Base-by-base conservation (phyloP, 805 yeast species). In the Phaffomyces opuntiae region DNA sequence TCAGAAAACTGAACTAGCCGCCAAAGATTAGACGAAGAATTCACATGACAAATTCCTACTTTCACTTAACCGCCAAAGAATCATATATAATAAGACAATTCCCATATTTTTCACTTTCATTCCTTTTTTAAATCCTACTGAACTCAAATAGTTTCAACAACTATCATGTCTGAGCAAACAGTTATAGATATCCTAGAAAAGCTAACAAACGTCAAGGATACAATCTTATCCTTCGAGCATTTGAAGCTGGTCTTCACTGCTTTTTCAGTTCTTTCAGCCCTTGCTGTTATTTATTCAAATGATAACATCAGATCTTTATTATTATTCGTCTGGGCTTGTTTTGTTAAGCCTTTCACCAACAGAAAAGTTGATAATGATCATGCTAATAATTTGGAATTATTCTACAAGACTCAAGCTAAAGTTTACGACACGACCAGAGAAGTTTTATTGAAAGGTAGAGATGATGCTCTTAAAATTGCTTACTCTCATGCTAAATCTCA, bases 321-420 rank as follows among this genome's bases (percentile, higher is more conserved):
- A 2, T 53, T 60, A 5, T 64, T 64, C 40, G 43, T 52, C 37
- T 64, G 65, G 64, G 66, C 66, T 8, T 64, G 69, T 42, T 64
- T 64, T 45, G 42, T 64, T 31, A 64, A 63, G 36, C 68, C 69
- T 7, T 56, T 64, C 37, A 53, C 59, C n/a, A 51, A 54, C 11
- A 47, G 56, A 38, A 59, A 57, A 39, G 57, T 53, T 31, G 58
- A 55, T 38, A 46, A 56, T 24, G 53, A 57, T 44, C 67, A 64
- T 45, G 67, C 61, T 45, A 54, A 50, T 38, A 62, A 63, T 42
- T 42, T 64, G 38, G 95, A 87, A 61, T 66, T 73, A 25, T 86
- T 86, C 60, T 86, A 86, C 66, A 76, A 77, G 55, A 78, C 78
- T 39, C 95, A 87, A 64, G 95, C 95, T 9, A 77, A 75, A 45